Conservation (phyloP, 2,329 filamentous ascomycete species). For the Zopfia rhizophila region DNA sequence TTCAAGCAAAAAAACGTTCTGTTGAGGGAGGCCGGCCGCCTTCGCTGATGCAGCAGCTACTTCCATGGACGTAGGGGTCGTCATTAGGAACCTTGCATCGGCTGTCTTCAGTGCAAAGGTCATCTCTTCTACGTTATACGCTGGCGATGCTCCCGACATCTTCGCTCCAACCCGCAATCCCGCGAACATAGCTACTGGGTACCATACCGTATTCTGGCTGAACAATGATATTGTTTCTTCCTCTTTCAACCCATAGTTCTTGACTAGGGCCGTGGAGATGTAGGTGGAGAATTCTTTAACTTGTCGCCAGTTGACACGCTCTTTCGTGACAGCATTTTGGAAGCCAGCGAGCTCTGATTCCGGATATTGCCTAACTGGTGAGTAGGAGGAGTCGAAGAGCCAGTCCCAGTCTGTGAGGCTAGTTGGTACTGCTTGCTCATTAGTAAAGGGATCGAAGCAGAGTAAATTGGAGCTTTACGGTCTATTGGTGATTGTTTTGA, state of each 20-base stretch:
- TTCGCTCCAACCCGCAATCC: constrained; percentile 65
- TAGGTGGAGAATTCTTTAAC: constrained; percentile 67
- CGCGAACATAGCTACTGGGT: constrained; percentile 70
- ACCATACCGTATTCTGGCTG: constrained; percentile 73
- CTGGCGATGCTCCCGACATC: constrained; percentile 71
- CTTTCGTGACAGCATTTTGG: constrained; percentile 68
- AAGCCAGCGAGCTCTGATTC: constrained; percentile 61
- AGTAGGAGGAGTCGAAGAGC: constrained; percentile 68
- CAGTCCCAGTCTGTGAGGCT: constrained; percentile 69
- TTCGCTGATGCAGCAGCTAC: constrained; percentile 66
- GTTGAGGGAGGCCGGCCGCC: constrained; percentile 63
- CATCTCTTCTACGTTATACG: constrained; percentile 76
- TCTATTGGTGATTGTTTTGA: constrained; percentile 57
- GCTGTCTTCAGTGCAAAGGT: constrained; percentile 70
- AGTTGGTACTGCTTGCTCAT: constrained; percentile 62
- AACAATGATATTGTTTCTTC: constrained; percentile 71
- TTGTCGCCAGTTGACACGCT: constrained; percentile 67
- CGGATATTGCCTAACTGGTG: constrained; percentile 56
- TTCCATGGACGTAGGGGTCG: constrained; percentile 64
- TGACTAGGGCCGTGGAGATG: constrained; percentile 69
- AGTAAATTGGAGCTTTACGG: constrained; percentile 36
- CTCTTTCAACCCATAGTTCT: constrained; percentile 63
- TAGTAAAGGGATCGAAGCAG: constrained; percentile 1
- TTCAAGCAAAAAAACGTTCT: constrained; percentile 67
- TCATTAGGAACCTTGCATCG: constrained; percentile 68